phyloP scores from a whole-genome alignment of 2,329 filamentous ascomycete species.

The Cladosporium cucumerinum region DNA sequence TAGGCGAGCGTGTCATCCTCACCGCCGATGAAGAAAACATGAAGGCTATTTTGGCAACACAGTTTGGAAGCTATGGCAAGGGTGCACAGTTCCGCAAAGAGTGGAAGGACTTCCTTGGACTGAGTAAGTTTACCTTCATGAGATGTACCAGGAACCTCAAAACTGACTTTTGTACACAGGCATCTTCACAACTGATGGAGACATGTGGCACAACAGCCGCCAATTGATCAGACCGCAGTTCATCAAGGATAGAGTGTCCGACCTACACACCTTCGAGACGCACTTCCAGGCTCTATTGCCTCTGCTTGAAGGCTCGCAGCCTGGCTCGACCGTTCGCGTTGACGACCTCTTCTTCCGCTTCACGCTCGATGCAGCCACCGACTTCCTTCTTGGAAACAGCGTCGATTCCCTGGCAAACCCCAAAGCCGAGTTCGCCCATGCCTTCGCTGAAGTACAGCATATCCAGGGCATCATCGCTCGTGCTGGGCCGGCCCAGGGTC shows the following conservation, averaged over 20 bases:
- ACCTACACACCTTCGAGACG: conserved; percentile 75
- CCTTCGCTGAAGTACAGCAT: conserved; percentile 75
- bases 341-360: conserved; percentile 78
- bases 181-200: conserved; percentile 70
- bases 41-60: conserved; percentile 82
- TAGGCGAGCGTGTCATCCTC: conserved; percentile 62
- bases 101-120: conserved; percentile 72
- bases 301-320: conserved; percentile 48
- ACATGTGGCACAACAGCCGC: conserved; percentile 75
- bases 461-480: conserved; percentile 67
- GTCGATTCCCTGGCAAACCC: conserved; percentile 60
- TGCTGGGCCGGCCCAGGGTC: conserved; percentile 58
- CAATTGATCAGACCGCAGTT: conserved; percentile 83
- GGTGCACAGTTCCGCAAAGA: conserved; percentile 70
- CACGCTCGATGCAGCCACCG: conserved; percentile 79
- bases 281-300: conserved; percentile 73
- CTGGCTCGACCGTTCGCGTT: conserved; percentile 61
- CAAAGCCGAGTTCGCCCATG: conserved; percentile 68
- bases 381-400: conserved; percentile 78
- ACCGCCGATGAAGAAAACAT: conserved; percentile 86
- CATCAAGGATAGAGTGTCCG: conserved; percentile 76
- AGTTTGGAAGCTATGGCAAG: conserved; percentile 84
- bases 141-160: neutral
- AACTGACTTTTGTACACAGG: conserved; percentile 31
- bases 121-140: conserved; percentile 48